phyloP scores from a whole-genome alignment of 176 grass and related monocot species.

The Juncus effusus region DNA sequence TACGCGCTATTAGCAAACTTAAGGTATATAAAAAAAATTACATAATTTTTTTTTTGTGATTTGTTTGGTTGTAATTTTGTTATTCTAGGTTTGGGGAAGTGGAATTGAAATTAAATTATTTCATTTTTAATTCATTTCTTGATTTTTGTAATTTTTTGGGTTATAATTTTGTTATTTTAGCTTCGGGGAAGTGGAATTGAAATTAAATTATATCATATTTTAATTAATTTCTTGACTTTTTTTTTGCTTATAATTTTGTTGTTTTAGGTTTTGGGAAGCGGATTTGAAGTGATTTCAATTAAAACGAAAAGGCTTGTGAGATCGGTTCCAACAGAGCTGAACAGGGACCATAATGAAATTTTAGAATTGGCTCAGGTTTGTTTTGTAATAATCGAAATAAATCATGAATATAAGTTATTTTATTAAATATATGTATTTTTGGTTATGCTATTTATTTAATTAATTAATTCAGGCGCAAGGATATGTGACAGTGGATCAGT shows the following conservation, averaged over 20 bases:
- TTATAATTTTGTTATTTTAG: not conserved
- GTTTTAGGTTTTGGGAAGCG: constrained; percentile 75
- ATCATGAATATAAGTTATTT: constrained; percentile 5
- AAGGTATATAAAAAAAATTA: constrained; percentile 38
- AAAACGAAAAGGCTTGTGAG: constrained; percentile 82
- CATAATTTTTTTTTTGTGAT: not conserved
- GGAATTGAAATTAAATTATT: not conserved
- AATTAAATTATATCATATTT: not conserved
- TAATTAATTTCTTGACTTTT: constrained; percentile 2
- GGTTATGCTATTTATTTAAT: constrained; percentile 23
- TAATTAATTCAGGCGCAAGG: constrained; percentile 53
- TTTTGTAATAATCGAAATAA: constrained; percentile 10
- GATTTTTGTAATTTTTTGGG: not conserved
- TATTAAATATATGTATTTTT: not conserved
- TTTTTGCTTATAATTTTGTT: constrained; percentile 13
- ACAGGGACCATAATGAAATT: constrained; percentile 97
- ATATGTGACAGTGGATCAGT: constrained; percentile 72
- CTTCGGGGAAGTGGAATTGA: too few relatives aligned
- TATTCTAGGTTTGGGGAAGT: too few relatives aligned
- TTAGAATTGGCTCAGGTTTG: constrained; percentile 94
- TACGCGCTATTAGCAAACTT: constrained; percentile 94
- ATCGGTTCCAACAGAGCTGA: constrained; percentile 89
- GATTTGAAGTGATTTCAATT: constrained; percentile 97
- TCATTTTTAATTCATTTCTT: not conserved
- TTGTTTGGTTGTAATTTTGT: not conserved